These are phyloP conservation scores for Tolypocladium guangdongense DNA, from an alignment of 2,329 filamentous ascomycete species.

Conservation along the genomic window DNA sequence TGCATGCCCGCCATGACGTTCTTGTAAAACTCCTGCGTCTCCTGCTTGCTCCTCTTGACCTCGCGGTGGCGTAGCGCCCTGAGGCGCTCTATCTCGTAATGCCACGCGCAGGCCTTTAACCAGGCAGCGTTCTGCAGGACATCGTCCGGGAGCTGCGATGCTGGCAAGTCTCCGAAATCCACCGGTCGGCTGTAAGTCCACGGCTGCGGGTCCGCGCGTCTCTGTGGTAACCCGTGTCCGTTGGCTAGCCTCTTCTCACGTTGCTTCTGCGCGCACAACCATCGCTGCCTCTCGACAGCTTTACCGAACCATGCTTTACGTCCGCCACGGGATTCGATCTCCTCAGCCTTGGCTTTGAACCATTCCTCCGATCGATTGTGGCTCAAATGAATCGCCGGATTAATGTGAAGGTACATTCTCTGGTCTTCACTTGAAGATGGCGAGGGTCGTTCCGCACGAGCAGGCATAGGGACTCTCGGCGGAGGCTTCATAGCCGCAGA, in stretches of 20 bases:
- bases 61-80: conserved; percentile 2
- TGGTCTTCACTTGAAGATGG: conserved; percentile 11
- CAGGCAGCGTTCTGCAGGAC: conserved; percentile 34
- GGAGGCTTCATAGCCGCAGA: conserved; percentile 13
- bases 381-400: conserved; percentile 39
- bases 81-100: conserved; percentile 16
- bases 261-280: conserved; percentile 14
- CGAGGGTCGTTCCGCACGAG: conserved; percentile 1
- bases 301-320: conserved; percentile 42
- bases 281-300: conserved; percentile 26
- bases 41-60: conserved; percentile 9
- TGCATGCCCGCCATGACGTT: conserved; percentile 1
- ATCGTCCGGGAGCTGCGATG: conserved; percentile 30
- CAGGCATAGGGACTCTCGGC: conserved; percentile 7
- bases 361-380: conserved; percentile 32
- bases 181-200: conserved; percentile 14
- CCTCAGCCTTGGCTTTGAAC: conserved; percentile 34
- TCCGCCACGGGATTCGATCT: conserved; percentile 36
- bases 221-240: not conserved
- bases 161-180: conserved; percentile 27
- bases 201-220: conserved; percentile 16
- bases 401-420: conserved; percentile 32
- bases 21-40: conserved; percentile 12
- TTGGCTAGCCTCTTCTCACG: conserved; percentile 3
- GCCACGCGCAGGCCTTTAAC: conserved; percentile 28